Evolutionary conservation across 192 early-diverging fungal genomes (phyloP), one percentile per base, ranked within the genome.

Genomic region (Podila horticola): DNA sequence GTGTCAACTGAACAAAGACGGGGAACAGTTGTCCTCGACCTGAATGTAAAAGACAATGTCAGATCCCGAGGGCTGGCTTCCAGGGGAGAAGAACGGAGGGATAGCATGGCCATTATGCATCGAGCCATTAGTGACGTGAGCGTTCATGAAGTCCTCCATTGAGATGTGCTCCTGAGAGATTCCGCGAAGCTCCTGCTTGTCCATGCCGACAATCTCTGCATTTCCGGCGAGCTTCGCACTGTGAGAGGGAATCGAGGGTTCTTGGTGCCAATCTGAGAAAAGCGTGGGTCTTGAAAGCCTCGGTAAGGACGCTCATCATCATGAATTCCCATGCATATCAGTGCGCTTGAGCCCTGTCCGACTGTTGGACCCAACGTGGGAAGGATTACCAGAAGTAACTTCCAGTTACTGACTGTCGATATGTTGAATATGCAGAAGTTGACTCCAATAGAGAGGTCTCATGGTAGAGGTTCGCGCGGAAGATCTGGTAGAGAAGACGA

Each of bases 41-140:
- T 41, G 51, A 51, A 67, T 67, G 51, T 57, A 67, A 34, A 67
- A 67, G 19, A 67, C 65, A 20, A 67, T 57, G 13, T 57, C 65
- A 13, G 36, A 36, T 45, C 67, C 67, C 1, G 33, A 57, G 1
- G 65, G 65, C 51, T 57, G 65, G 51, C 13, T 33, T 67, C 55
- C 11, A n/a, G 65, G 51, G 51, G 55, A 67, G 51, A 67, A 67
- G 58, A 68, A 59, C 38, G 65, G 30, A 34, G 29, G 30, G 15
- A 67, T 30, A 55, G 65, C 4, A 1, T 4, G 3, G 65, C 51
- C 51, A 2, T 34, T 0, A 1, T 19, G 65, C 28, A 57, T 28
- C 4, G 65, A 57, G 26, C 9, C 9, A 31, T 1, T 33, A n/a
- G 55, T 57, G 30, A 55, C 65, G 33, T 67, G 65, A 41, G 51